phyloP scores from a whole-genome alignment of 129 eudicot species.

The Chrysanthemum makinoi region DNA sequence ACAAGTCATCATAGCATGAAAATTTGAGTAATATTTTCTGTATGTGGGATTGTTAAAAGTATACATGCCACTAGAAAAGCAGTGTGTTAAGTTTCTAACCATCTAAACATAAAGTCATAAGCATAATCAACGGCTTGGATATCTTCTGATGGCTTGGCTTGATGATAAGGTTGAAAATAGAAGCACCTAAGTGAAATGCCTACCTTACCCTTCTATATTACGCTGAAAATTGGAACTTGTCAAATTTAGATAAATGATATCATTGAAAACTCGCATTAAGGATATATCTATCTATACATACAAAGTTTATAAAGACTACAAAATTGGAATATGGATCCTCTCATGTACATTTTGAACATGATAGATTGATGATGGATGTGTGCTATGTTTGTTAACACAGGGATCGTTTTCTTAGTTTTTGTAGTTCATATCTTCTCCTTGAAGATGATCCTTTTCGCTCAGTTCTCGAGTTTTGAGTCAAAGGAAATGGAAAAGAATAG shows the following conservation, averaged over 20 bases:
- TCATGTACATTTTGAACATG: too few species aligned
- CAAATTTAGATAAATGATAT: not conserved
- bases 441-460: too few species aligned
- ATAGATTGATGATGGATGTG: too few species aligned
- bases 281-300: too few species aligned
- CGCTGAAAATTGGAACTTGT: not conserved
- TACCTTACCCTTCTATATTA: slow-evolving; percentile 26
- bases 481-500: too few species aligned
- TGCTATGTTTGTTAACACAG: too few species aligned
- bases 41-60: not conserved
- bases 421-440: too few species aligned
- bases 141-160: not conserved
- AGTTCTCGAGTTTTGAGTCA: too few species aligned
- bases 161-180: slow-evolving; percentile 22
- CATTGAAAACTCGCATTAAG: not conserved
- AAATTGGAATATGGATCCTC: too few species aligned
- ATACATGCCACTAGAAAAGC: not conserved
- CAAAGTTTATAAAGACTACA: too few species aligned
- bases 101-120: slow-evolving; percentile 33
- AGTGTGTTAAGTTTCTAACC: slow-evolving; percentile 14
- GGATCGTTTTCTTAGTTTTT: too few species aligned
- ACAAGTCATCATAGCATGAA: not conserved
- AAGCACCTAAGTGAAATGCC: slow-evolving; percentile 24
- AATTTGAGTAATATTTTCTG: not conserved
- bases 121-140: slow-evolving; percentile 28